Evolutionary conservation across 257 asterid genomes (phyloP).

Genomic region (Sherardia arvensis): DNA sequence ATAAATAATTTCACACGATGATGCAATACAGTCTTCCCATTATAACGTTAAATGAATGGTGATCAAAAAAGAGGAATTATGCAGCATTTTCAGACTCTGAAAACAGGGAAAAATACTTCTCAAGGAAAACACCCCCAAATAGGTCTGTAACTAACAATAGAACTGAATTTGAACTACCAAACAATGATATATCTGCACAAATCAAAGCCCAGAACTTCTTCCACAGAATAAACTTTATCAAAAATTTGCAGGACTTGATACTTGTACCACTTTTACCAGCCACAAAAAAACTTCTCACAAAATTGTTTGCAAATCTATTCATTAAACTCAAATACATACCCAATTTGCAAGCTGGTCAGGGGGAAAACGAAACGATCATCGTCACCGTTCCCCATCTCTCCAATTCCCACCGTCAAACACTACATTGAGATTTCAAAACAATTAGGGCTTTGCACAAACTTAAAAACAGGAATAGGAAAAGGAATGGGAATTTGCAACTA

Average conservation of each 20-base stretch:
- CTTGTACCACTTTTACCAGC: not conserved
- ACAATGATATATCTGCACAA: not conserved
- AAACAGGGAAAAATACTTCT: not conserved
- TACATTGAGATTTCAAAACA: not conserved
- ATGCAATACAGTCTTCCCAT: no score
- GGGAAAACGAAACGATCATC: slow-evolving; percentile 49
- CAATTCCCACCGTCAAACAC: slow-evolving; percentile 26
- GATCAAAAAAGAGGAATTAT: not conserved
- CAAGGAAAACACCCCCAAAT: not conserved
- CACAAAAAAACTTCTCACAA: not conserved
- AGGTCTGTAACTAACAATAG: no score
- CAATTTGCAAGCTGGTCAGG: slow-evolving; percentile 78
- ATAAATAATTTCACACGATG: not conserved
- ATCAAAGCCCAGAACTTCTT: no score
- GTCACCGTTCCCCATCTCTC: slow-evolving; percentile 48
- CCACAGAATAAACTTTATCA: no score
- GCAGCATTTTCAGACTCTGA: not conserved
- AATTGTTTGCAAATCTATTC: not conserved
- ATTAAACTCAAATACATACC: slow-evolving; percentile 29
- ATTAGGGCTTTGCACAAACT: not conserved
- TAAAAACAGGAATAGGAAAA: not conserved
- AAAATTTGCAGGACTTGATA: not conserved
- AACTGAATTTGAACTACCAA: not conserved
- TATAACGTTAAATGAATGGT: no score
- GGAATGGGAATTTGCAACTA: no score